phyloP scores from a whole-genome alignment of 2,329 filamentous ascomycete species.

The Passalora sequoiae region DNA sequence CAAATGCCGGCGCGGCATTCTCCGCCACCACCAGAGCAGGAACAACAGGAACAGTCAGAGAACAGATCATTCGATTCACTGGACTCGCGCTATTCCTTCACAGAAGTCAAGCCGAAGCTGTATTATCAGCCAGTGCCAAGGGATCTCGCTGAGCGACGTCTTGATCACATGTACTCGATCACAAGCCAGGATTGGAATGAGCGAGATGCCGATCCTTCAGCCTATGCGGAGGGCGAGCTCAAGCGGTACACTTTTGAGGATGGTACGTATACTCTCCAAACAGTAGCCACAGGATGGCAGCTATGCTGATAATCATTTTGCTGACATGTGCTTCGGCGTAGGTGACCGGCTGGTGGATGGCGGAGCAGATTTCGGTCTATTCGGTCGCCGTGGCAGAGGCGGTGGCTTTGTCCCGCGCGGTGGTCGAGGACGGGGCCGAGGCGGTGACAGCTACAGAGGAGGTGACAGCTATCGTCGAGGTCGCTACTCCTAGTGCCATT shows the following conservation, averaged over 20 bases:
- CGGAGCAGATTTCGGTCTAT: constrained; percentile 33
- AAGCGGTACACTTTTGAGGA: constrained; percentile 43
- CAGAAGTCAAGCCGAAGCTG: constrained; percentile 57
- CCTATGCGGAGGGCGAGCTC: constrained; percentile 34
- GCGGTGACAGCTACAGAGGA: constrained; percentile 20
- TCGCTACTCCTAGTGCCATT: neutral
- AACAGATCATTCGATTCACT: constrained; percentile 36
- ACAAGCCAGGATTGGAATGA: constrained; percentile 41
- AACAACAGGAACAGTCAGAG: constrained; percentile 8
- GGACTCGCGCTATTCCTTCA: constrained; percentile 57
- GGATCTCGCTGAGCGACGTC: constrained; percentile 58
- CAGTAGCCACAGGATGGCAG: no score
- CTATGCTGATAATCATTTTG: no score
- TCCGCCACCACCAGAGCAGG: constrained; percentile 8
- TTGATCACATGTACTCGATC: constrained; percentile 53
- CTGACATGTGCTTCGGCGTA: no score
- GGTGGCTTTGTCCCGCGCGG: constrained; percentile 16
- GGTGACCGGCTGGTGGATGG: constrained; percentile 41
- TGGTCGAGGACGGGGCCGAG: constrained; percentile 19
- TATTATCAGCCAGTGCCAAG: constrained; percentile 63
- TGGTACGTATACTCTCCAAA: no score
- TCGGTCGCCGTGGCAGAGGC: constrained; percentile 21
- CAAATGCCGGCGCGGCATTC: constrained; percentile 13
- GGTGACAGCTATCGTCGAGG: constrained; percentile 4
- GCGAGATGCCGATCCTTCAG: constrained; percentile 27